Evolutionary conservation across 441 rosid genomes (phyloP), one percentile per base, ranked within the genome.

Genomic region (Raphanus hybrid): DNA sequence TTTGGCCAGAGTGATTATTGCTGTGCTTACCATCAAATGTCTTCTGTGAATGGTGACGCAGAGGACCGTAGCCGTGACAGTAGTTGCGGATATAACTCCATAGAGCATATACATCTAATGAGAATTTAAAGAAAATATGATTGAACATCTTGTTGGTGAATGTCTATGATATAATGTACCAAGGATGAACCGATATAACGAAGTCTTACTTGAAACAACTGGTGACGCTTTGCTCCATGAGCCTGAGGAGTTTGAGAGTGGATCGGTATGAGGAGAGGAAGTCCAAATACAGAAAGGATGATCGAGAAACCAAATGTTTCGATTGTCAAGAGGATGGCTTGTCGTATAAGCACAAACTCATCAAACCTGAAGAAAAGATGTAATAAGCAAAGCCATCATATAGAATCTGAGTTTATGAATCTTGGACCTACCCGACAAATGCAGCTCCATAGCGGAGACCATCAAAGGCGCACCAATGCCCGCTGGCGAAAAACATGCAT

Each of bases 391-490:
- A 50, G 59, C 60, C 73, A 26, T 50, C 20, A 50, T 48, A 65
- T 12, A 64, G 65, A n/a, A 8, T 26, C 8, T 23, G 16, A 66
- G 52, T 65, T 55, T 50, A 60, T 18, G 18, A 66, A 67, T 18
- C 27, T 52, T 29, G 41, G 65, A 85, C 96, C 83, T 81, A 96
- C 99, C 99, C 99, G 50, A 91, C 81, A 86, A 96, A 96, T 41
- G 99, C 99, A 79, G 98, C 92, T 72, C 97, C 96, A 67, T 93
- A 96, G n/a, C 94, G 92, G 63, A 96, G 94, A 73, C 99, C 99
- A 82, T 93, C 99, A 75, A 96, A 96, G 76, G 99, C 94, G 72
- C 99, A 96, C 99, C 97, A 96, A 84, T 96, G 99, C 75, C 98
- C 99, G 29, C 97, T 88, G 81, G 92, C 87, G 69, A 89, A 92